Evolutionary conservation across 2,329 filamentous ascomycete genomes (phyloP).

Genomic region (Botrytis medusae): DNA sequence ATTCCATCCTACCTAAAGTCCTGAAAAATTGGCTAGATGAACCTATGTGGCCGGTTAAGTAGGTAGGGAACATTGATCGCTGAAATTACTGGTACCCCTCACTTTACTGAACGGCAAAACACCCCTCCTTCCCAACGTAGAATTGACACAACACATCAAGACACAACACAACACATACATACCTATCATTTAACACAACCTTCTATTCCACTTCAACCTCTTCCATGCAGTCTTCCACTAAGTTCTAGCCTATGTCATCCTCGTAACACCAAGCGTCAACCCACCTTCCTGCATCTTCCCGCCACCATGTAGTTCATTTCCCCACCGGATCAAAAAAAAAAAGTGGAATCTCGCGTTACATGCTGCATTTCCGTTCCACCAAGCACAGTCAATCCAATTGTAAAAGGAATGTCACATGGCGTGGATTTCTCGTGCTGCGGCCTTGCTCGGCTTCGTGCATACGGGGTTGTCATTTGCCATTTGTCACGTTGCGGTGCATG

Average conservation of each 20-base stretch:
- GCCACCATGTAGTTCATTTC: conserved; percentile 4
- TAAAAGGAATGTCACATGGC: conserved; percentile 12
- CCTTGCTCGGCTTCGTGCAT: conserved; percentile 2
- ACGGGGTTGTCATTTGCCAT: neutral
- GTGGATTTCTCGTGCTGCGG: conserved; percentile 18
- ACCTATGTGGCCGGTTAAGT: neutral
- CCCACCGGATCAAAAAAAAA: conserved; percentile 2
- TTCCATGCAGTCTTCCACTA: neutral
- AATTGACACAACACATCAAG: neutral
- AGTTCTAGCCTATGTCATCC: neutral
- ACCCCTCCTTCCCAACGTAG: conserved; percentile 10
- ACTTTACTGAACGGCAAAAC: neutral
- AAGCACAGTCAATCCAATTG: neutral
- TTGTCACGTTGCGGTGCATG: neutral
- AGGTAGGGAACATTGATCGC: neutral
- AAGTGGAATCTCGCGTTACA: neutral
- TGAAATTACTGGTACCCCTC: neutral
- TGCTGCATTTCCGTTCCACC: neutral
- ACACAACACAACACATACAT: neutral
- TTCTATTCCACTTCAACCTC: neutral
- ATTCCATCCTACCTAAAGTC: neutral
- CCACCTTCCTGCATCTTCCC: conserved; percentile 9
- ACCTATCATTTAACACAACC: neutral
- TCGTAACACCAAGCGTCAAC: neutral
- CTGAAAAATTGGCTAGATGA: neutral